Base-by-base conservation (phyloP, 129 eudicot species). In the Mikania micrantha region DNA sequence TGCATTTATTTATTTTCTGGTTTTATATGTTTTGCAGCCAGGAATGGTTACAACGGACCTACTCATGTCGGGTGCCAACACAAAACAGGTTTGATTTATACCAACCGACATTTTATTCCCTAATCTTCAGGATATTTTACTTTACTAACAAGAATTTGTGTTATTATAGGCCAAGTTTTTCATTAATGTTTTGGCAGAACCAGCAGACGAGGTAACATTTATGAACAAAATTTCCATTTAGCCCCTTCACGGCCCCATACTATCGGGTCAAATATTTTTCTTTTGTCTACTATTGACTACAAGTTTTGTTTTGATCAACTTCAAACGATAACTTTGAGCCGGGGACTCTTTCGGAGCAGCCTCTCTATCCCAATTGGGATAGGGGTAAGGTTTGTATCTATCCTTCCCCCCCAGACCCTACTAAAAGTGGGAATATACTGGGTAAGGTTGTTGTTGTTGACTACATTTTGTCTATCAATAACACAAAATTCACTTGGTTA, bases 41-140 rank as follows among this genome's bases (percentile, higher is more conserved):
- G 98, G 98, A 78, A 93, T 93, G 98, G 98, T 93, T 36, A 93
- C 98, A 50, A 89, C 98, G 39, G 98, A 93, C 71, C 98, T 93
- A 64, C 88, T 93, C 66, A 93, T 93, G 98, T 86, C 96, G 2
- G 96, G 96, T 69, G 98, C 98, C 64, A 84, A 83, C 77, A 93
- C 98, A 47, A 93, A 93, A 77, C 98, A 93, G 95, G 98, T 86
- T 40, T 36, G 22, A 12, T 28, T 34, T 66, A 48, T 66, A 32
- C 47, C 10, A 38, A 41, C 3, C 22, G 9, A 44, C 27, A 9
- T 72, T 38, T 66, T 34, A 27, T 52, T 71, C 35, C 49, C 32
- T 71, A 38, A 2, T 71, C 48, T 28, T 66, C 47, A 45, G 32
- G 29, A 13, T 66, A 47, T 41, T 64, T 47, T 47, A 48, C 25